Base-by-base conservation (phyloP, 208 protist genomes). In the Tritrichomonas foetus region DNA sequence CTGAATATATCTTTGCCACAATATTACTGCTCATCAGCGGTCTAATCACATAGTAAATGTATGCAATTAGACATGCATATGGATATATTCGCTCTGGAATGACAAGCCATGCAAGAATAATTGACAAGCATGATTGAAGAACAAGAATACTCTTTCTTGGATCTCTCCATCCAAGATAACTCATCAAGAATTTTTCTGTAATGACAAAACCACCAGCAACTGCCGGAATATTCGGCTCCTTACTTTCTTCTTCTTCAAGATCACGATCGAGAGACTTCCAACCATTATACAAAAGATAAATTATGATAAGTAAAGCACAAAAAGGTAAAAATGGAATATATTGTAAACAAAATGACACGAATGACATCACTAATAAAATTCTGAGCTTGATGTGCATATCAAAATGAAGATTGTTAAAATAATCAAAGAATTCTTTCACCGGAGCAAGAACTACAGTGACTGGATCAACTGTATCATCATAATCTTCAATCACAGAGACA, bases 321-420 rank as follows among this genome's bases (percentile, higher is more conserved):
- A 89, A 61, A 27, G 47, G 47, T 39, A 89, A 41, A n/a, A 89
- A 89, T 39, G 78, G 78, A 57, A 89, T 89, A 57, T 53, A 89
- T 57, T 89, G 44, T 20, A 89, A 47, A 57, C 44, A 53, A 47
- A 89, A 89, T n/a, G 78, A 89, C 0, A 89, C 44, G 33, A 89
- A 20, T 16, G 41, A 13, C 8, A 89, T 53, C n/a, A 89, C 44
- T 3, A 53, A 89, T 20, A 89, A 36, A 61, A 89, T 61, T 20
- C 47, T 61, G 5, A 89, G 47, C 16, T 89, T 89, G 2, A 57
- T 57, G n/a, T 89, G 78, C 9, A 89, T 89, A 57, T 89, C 47
- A 49, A 89, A 89, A 20, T 89, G 9, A 3, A 89, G 44, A 57
- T 25, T 27, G 8, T 61, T 89, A 49, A 44, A 53, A 89, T 89